Evolutionary conservation across 805 yeast genomes (phyloP).

Genomic region (Saccharomycopsis fibuligera): DNA sequence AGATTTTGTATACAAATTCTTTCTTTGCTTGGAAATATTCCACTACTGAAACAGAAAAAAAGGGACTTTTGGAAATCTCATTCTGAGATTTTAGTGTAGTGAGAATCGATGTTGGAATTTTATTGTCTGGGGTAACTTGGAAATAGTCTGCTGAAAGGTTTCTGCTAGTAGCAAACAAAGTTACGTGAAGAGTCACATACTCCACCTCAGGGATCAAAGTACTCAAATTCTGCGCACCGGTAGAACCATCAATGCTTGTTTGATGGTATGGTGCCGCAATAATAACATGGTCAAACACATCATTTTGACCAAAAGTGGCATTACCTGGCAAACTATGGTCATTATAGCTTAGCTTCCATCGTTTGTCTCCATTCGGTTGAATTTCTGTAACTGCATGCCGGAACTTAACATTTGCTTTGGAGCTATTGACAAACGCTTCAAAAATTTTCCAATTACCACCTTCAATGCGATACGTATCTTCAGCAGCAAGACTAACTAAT

Average conservation of each 20-base stretch:
- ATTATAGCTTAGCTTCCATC: constrained; percentile 20
- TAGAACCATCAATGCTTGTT: constrained; percentile 24
- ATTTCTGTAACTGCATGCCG: constrained; percentile 28
- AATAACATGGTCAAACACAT: constrained; percentile 36
- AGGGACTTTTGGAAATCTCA: constrained; percentile 22
- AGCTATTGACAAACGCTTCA: constrained; percentile 31
- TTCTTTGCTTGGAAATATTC: constrained; percentile 26
- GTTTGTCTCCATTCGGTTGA: neutral
- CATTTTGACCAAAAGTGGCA: constrained; percentile 10
- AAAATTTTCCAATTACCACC: constrained; percentile 45
- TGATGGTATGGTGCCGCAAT: constrained; percentile 38
- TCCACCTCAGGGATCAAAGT: constrained; percentile 25
- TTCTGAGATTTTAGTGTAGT: constrained; percentile 20
- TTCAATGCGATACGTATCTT: constrained; percentile 27
- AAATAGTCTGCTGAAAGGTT: constrained; percentile 8
- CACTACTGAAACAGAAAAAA: constrained; percentile 32
- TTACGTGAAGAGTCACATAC: constrained; percentile 36
- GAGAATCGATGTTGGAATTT: constrained; percentile 27
- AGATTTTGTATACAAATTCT: constrained; percentile 38
- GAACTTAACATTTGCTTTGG: constrained; percentile 30
- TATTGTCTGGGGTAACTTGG: constrained; percentile 16
- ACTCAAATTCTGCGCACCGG: neutral
- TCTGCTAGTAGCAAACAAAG: constrained; percentile 26
- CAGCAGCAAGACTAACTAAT: constrained; percentile 32
- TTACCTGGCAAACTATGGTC: neutral